Evolutionary conservation across 441 rosid genomes (phyloP).

Genomic region (Manihot esculenta): DNA sequence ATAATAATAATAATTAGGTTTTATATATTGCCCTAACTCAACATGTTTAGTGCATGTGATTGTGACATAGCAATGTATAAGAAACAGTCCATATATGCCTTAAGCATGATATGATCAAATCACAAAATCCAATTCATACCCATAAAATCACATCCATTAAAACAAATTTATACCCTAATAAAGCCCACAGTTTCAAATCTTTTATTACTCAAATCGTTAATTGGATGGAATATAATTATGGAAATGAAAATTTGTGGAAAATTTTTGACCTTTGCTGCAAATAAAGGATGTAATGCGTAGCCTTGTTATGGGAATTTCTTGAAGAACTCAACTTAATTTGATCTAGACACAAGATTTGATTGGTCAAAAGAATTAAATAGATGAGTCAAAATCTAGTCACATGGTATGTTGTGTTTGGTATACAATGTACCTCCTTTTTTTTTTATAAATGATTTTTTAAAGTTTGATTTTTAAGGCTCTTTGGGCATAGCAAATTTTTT

Average conservation of each 20-base stretch:
- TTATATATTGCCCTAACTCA: no score
- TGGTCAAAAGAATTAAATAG: slow-evolving; percentile 40
- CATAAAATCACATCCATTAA: not conserved
- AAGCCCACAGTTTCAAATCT: no score
- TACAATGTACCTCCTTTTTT: slow-evolving; percentile 22
- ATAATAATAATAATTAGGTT: not conserved
- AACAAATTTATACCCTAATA: not conserved
- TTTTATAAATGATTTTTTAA: not conserved
- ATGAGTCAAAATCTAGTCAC: slow-evolving; percentile 59
- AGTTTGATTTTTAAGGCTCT: not conserved
- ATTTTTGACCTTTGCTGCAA: not conserved
- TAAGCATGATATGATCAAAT: not conserved
- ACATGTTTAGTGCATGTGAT: slow-evolving; percentile 19
- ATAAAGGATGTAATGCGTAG: not conserved
- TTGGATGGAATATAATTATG: not conserved
- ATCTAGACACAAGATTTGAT: slow-evolving; percentile 30
- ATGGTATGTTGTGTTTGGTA: slow-evolving; percentile 43
- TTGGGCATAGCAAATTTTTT: slow-evolving; percentile 21
- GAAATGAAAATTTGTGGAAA: not conserved
- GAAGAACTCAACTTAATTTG: not conserved
- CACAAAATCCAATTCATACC: not conserved
- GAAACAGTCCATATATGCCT: not conserved
- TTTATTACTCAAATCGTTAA: not conserved
- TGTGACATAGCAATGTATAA: not conserved
- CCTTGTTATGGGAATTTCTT: slow-evolving; percentile 9